Percentiles rank a stretch among this genome's conserved stretches.
Evolutionary conservation across 345 rosid species (phyloP).

Genomic region (Abelmoschus esculentus): DNA sequence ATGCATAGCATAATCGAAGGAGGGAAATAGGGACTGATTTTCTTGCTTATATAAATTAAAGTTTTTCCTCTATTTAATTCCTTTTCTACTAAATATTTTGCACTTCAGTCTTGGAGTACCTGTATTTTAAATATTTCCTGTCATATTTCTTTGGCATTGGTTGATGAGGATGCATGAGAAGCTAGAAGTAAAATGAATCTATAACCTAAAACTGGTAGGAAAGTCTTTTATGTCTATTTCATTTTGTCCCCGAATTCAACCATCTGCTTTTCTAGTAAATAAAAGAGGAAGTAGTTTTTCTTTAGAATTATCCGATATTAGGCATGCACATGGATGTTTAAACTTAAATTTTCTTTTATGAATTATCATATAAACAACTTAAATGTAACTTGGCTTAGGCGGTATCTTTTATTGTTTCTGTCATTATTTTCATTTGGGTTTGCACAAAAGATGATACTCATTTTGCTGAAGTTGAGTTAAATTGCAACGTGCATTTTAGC

Average conservation of each 20-base stretch:
- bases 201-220: background rate
- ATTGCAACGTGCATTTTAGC: background rate
- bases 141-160: background rate
- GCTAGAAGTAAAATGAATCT: background rate
- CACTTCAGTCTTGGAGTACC: background rate
- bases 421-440: background rate
- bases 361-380: background rate
- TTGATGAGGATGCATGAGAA: background rate
- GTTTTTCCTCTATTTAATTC: background rate
- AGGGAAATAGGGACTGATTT: background rate
- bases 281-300: background rate
- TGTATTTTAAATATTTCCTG: slow-evolving; percentile 1
- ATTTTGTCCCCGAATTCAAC: background rate
- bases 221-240: background rate
- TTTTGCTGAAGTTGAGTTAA: background rate
- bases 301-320: background rate
- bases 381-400: background rate
- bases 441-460: background rate
- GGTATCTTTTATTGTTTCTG: background rate
- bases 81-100: background rate
- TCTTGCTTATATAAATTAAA: background rate
- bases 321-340: background rate
- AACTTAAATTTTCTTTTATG: background rate
- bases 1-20: background rate
- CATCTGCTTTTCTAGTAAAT: background rate